Evolutionary conservation across 768 basidiomycete genomes (phyloP).

Genomic region (Trametes elegans): DNA sequence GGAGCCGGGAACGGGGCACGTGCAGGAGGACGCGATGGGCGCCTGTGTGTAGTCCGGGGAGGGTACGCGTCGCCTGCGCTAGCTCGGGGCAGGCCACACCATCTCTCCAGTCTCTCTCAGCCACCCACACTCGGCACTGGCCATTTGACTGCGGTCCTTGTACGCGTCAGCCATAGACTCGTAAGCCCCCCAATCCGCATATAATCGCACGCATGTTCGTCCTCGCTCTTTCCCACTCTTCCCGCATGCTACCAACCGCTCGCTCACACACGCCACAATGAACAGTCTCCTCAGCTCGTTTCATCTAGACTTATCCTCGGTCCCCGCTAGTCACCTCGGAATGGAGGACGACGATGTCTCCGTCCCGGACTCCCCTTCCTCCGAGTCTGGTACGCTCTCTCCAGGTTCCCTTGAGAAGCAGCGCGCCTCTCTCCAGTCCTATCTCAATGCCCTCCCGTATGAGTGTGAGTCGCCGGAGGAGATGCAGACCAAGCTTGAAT

Average conservation of each 20-base stretch:
- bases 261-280: conserved; percentile 17
- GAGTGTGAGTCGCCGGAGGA: conserved; percentile 66
- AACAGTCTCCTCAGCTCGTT: conserved; percentile 5
- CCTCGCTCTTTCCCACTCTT: background rate
- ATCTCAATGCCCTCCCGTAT: conserved; percentile 70
- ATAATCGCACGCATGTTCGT: conserved; percentile 19
- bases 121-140: conserved; percentile 1
- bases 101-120: conserved; percentile 13
- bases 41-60: background rate
- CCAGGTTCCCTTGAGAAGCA: conserved; percentile 52
- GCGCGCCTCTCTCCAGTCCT: conserved; percentile 57
- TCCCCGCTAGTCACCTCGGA: background rate
- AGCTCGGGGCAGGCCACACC: background rate
- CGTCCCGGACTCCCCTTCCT: conserved; percentile 41
- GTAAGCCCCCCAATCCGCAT: conserved; percentile 20
- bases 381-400: conserved; percentile 30
- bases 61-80: conserved; percentile 25
- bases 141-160: conserved; percentile 12
- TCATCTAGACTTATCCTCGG: conserved; percentile 2
- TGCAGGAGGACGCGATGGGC: conserved; percentile 2
- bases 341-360: conserved; percentile 65
- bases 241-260: background rate
- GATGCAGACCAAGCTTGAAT: conserved; percentile 68
- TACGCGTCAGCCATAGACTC: conserved; percentile 25
- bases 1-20: conserved; percentile 1